Conservation (phyloP, 2,329 filamentous ascomycete genomes). For the Penicillium verrucosum region DNA sequence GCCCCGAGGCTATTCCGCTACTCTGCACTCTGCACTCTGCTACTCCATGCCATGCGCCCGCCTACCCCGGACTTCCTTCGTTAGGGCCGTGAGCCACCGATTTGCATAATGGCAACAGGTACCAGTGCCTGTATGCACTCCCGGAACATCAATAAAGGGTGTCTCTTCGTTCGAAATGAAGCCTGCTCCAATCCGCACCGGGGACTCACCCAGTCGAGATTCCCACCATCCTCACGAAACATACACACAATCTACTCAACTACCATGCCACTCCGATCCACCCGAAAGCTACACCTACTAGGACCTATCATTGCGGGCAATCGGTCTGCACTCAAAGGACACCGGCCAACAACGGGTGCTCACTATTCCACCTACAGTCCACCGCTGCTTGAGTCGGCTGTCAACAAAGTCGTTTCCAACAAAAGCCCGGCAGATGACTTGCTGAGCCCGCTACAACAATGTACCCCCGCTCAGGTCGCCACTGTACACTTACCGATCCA, state of each 20-base stretch:
- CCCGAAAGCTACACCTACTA: not conserved
- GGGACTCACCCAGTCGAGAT: not conserved
- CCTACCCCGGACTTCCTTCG: not conserved
- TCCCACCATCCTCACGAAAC: not conserved
- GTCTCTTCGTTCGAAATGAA: not conserved
- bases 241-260: conserved; percentile 3
- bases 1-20: not conserved
- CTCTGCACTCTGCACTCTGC: not conserved
- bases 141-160: conserved; percentile 2
- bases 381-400: not conserved
- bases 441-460: not conserved
- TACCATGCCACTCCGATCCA: not conserved
- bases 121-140: conserved; percentile 5
- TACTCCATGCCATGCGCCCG: not conserved
- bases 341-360: not conserved
- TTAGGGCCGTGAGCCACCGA: not conserved
- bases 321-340: not conserved
- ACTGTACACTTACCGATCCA: not conserved
- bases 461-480: not conserved
- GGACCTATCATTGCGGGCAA: not conserved
- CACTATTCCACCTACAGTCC: not conserved
- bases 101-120: conserved; percentile 13
- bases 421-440: not conserved
- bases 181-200: not conserved
- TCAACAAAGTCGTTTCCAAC: not conserved